Percentiles rank a stretch among this genome's conserved stretches.
Conservation (phyloP, 2,329 filamentous ascomycete genomes). For the Aspergillus awamori region DNA sequence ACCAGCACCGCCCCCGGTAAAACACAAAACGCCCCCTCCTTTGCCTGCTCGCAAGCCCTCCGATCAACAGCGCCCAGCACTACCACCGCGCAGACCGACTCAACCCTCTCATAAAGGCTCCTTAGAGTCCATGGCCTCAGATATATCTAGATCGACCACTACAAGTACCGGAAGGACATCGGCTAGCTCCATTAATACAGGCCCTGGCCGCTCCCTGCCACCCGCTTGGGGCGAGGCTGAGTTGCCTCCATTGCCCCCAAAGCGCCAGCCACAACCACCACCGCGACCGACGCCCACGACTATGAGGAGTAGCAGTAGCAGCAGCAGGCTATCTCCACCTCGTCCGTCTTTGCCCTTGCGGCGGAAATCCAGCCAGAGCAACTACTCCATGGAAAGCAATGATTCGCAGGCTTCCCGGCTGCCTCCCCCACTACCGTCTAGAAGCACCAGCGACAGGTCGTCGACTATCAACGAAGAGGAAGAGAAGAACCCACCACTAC, state of each 20-base stretch:
- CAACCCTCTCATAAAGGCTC: slow-evolving; percentile 45
- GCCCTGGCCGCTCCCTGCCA: slow-evolving; percentile 47
- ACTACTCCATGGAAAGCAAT: slow-evolving; percentile 13
- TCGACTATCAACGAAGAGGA: slow-evolving; percentile 20
- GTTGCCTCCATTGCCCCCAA: slow-evolving; percentile 59
- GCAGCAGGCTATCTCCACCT: slow-evolving; percentile 22
- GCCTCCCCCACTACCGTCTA: slow-evolving; percentile 31
- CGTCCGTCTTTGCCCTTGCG: slow-evolving; percentile 27
- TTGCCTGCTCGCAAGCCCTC: slow-evolving; percentile 50
- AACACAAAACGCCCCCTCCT: slow-evolving; percentile 45
- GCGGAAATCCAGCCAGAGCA: slow-evolving; percentile 21
- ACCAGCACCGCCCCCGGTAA: slow-evolving; percentile 26
- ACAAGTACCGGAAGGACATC: slow-evolving; percentile 44
- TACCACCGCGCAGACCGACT: slow-evolving; percentile 52
- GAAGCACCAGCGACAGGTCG: slow-evolving; percentile 20
- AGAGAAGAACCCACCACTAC: slow-evolving; percentile 24
- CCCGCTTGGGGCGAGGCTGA: slow-evolving; percentile 60
- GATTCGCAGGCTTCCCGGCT: slow-evolving; percentile 16
- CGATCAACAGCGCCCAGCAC: slow-evolving; percentile 44
- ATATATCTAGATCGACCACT: slow-evolving; percentile 53
- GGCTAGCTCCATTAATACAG: slow-evolving; percentile 33
- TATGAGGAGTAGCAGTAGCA: slow-evolving; percentile 6
- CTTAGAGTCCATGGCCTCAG: slow-evolving; percentile 56
- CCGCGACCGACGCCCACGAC: slow-evolving; percentile 28
- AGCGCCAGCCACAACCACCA: slow-evolving; percentile 36